Evolutionary conservation across 208 protist genomes (phyloP).

Genomic region (Leishmania turanica): DNA sequence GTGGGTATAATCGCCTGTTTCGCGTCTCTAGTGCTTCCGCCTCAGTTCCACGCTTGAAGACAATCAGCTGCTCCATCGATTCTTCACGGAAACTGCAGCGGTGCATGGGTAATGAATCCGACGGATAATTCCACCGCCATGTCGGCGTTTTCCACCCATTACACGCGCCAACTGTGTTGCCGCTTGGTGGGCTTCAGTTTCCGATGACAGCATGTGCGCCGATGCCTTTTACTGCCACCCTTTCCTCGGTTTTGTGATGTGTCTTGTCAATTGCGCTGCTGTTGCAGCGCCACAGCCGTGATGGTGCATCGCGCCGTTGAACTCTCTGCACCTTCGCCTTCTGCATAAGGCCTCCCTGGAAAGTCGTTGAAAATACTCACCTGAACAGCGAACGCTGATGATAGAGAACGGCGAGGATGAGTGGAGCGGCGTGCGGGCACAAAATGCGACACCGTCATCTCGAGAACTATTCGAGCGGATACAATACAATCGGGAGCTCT

Average conservation of each 20-base stretch:
- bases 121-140: background rate
- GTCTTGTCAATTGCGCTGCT: background rate
- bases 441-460: background rate
- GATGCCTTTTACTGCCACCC: background rate
- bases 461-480: slow-evolving; percentile 16
- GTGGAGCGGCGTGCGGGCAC: background rate
- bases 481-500: slow-evolving; percentile 1
- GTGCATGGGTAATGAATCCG: too few species aligned
- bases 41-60: background rate
- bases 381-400: background rate
- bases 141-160: background rate
- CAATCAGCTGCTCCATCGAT: background rate
- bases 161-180: background rate
- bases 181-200: background rate
- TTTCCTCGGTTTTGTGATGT: background rate
- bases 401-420: background rate
- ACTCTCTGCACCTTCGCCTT: background rate
- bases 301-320: background rate
- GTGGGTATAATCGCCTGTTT: slow-evolving; percentile 7
- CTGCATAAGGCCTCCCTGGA: background rate
- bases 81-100: background rate
- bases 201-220: background rate
- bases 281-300: background rate
- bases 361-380: background rate
- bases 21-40: background rate